Percentiles rank a stretch among this genome's conserved stretches.
These are phyloP conservation scores for Gracilaria vermiculophylla DNA, from an alignment of 23 red algal genomes.

Conservation along the genomic window DNA sequence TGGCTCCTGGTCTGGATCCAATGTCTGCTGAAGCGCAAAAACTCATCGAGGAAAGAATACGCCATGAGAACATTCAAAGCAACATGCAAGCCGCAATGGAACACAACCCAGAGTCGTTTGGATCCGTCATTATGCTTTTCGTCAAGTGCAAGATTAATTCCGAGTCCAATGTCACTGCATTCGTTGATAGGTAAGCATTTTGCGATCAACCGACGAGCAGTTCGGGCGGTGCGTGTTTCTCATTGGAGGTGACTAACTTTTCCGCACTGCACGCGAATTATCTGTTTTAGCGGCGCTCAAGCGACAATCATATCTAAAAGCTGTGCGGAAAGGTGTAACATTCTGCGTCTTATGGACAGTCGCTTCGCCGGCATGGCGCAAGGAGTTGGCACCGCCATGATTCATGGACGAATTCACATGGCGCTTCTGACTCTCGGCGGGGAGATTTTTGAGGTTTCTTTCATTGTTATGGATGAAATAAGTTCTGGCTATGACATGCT, in stretches of 20 bases:
- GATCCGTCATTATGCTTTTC: slow-evolving; percentile 83
- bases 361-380: slow-evolving; percentile 85
- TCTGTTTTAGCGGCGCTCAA: slow-evolving; percentile 74
- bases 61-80: slow-evolving; percentile 45
- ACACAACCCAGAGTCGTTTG: slow-evolving; percentile 87
- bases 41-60: slow-evolving; percentile 60
- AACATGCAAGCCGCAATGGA: slow-evolving; percentile 91
- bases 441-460: slow-evolving; percentile 71
- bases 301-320: slow-evolving; percentile 83
- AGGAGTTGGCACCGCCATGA: slow-evolving; percentile 82
- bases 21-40: slow-evolving; percentile 46
- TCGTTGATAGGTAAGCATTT: slow-evolving; percentile 81
- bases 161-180: slow-evolving; percentile 59
- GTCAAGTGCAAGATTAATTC: slow-evolving; percentile 78
- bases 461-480: slow-evolving; percentile 88
- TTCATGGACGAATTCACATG: slow-evolving; percentile 87
- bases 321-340: slow-evolving; percentile 80
- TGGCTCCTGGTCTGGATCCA: not conserved
- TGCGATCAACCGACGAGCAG: not conserved
- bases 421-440: slow-evolving; percentile 68
- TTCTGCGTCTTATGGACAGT: slow-evolving; percentile 79
- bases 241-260: not conserved
- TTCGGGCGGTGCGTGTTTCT: not conserved
- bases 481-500: slow-evolving; percentile 81
- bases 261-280: not conserved